These are phyloP conservation scores for Cercospora zeae-maydis DNA, from an alignment of 2,329 filamentous ascomycete species.

Conservation along the genomic window DNA sequence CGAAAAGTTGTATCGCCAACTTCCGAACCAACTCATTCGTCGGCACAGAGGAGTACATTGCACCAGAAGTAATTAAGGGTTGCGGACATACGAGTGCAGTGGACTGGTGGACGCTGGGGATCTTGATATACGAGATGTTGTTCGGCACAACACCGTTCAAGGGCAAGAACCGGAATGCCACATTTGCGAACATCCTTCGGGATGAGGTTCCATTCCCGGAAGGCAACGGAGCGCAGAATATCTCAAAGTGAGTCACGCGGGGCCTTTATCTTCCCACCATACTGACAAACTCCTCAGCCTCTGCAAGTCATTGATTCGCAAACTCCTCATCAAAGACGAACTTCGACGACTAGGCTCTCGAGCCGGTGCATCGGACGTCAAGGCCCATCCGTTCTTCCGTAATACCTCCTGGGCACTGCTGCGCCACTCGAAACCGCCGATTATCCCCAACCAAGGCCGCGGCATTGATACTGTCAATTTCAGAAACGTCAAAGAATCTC, in stretches of 20 bases:
- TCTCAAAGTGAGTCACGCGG: constrained; percentile 72
- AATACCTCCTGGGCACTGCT: constrained; percentile 95
- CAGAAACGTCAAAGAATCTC: constrained; percentile 94
- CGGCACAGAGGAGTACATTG: constrained; percentile 97
- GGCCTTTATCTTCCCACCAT: constrained; percentile 3
- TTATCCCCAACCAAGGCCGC: constrained; percentile 85
- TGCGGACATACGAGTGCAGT: constrained; percentile 97
- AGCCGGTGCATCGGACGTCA: constrained; percentile 94
- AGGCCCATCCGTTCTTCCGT: constrained; percentile 92
- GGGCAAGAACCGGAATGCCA: constrained; percentile 97
- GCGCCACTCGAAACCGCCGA: constrained; percentile 95
- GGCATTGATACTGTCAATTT: constrained; percentile 96
- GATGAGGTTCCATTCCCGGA: constrained; percentile 97
- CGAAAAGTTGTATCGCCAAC: constrained; percentile 95
- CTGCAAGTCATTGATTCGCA: constrained; percentile 94
- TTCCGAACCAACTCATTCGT: constrained; percentile 99
- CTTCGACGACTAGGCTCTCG: constrained; percentile 87
- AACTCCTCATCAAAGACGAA: constrained; percentile 97
- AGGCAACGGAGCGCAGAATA: constrained; percentile 74
- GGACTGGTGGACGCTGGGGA: constrained; percentile 98
- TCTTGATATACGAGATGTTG: constrained; percentile 97
- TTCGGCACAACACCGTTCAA: constrained; percentile 99
- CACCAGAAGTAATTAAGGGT: constrained; percentile 96
- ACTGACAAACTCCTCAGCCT: constrained; percentile 54
- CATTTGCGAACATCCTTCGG: constrained; percentile 92